Percentiles rank a stretch among this genome's conserved stretches.
phyloP scores from a whole-genome alignment of 75 land plant genomes.

The Pinus albicaulis region DNA sequence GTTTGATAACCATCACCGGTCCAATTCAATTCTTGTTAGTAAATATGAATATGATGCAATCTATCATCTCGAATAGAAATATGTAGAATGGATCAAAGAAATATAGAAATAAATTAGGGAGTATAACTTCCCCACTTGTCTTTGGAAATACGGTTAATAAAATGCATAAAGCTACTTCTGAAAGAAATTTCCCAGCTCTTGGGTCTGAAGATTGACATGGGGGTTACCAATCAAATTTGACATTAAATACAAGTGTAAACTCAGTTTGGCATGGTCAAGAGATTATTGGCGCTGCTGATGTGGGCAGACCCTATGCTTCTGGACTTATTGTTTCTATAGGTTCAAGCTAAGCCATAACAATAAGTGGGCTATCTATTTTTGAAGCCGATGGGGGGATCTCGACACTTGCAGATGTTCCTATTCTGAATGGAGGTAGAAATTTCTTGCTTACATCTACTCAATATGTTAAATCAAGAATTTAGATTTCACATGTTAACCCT shows the following conservation, averaged over 20 bases:
- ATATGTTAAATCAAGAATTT: conserved; percentile 16
- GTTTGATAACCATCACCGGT: conserved; percentile 23
- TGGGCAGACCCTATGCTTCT: conserved; percentile 55
- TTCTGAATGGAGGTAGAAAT: conserved; percentile 34
- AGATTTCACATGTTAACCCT: conserved; percentile 11
- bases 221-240: conserved; percentile 5
- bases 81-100: conserved; percentile 39
- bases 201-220: conserved; percentile 64
- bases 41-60: conserved; percentile 44
- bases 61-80: conserved; percentile 41
- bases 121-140: conserved; percentile 17
- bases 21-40: conserved; percentile 13
- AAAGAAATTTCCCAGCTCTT: conserved; percentile 85
- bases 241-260: neutral
- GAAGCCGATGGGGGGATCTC: conserved; percentile 80
- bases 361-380: conserved; percentile 25
- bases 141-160: conserved; percentile 28
- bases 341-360: conserved; percentile 27
- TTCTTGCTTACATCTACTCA: conserved; percentile 8
- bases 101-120: conserved; percentile 17
- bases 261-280: conserved; percentile 16
- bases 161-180: conserved; percentile 62
- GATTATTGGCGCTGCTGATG: conserved; percentile 25
- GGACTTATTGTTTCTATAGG: conserved; percentile 32
- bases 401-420: conserved; percentile 78